Percentiles rank a stretch among this genome's conserved stretches.
Evolutionary conservation across 2,329 filamentous ascomycete species (phyloP).

Genomic region (Fusarium buxicola): DNA sequence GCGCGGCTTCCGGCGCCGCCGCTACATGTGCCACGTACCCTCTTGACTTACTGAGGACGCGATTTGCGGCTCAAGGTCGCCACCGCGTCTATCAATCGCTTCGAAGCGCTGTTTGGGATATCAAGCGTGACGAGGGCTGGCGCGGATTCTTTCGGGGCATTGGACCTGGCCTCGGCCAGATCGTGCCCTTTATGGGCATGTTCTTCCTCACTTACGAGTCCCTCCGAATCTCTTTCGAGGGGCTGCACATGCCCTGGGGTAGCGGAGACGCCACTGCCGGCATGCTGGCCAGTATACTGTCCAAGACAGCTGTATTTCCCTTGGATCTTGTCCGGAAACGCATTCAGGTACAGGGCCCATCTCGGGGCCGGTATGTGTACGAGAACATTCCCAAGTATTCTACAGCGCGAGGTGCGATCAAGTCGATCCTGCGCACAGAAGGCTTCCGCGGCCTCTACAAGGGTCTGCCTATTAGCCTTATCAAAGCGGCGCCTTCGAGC

Average conservation of each 20-base stretch:
- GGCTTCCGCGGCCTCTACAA: slow-evolving; percentile 86
- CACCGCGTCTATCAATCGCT: slow-evolving; percentile 83
- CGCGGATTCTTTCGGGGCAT: slow-evolving; percentile 90
- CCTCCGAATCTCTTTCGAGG: slow-evolving; percentile 70
- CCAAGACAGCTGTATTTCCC: slow-evolving; percentile 93
- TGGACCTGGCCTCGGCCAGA: slow-evolving; percentile 83
- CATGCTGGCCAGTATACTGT: slow-evolving; percentile 79
- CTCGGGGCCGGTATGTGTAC: slow-evolving; percentile 80
- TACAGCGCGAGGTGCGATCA: slow-evolving; percentile 73
- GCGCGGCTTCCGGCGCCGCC: slow-evolving; percentile 82
- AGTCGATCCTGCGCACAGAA: slow-evolving; percentile 76
- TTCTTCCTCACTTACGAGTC: slow-evolving; percentile 94
- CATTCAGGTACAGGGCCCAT: slow-evolving; percentile 95
- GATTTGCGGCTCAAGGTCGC: slow-evolving; percentile 94
- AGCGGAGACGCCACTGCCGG: slow-evolving; percentile 87
- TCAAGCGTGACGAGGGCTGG: slow-evolving; percentile 78
- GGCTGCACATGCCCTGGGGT: slow-evolving; percentile 73
- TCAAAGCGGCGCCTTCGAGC: slow-evolving; percentile 94
- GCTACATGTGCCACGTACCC: slow-evolving; percentile 91
- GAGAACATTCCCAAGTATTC: slow-evolving; percentile 88
- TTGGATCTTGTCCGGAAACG: slow-evolving; percentile 93
- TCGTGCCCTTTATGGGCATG: slow-evolving; percentile 95
- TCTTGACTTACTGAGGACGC: slow-evolving; percentile 89
- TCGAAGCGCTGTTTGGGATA: slow-evolving; percentile 75
- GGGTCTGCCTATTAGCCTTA: slow-evolving; percentile 85